phyloP scores from a whole-genome alignment of 768 basidiomycete genomes.

The Trametes meyenii region DNA sequence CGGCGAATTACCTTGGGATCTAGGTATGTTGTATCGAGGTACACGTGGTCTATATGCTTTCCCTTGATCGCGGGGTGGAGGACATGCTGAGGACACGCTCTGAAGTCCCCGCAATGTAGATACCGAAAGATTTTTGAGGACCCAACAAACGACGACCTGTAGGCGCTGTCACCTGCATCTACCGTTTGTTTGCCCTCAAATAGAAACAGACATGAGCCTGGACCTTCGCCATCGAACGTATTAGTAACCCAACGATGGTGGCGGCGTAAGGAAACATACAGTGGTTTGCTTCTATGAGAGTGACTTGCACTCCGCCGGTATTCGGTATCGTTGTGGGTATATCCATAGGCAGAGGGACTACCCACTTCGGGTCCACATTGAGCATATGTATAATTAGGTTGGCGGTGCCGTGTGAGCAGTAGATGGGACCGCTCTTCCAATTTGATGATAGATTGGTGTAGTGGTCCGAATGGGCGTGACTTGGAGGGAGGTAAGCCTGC shows the following conservation, averaged over 20 bases:
- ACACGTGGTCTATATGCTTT: constrained; percentile 83
- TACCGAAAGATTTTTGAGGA: constrained; percentile 77
- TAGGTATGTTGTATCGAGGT: constrained; percentile 96
- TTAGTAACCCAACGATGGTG: neutral
- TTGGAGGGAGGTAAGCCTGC: constrained; percentile 33
- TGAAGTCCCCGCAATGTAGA: constrained; percentile 93
- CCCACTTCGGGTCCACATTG: constrained; percentile 85
- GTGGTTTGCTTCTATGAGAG: constrained; percentile 97
- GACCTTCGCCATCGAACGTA: constrained; percentile 42
- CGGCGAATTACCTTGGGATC: constrained; percentile 64
- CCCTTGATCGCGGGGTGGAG: constrained; percentile 82
- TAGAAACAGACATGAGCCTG: constrained; percentile 91
- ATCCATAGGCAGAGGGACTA: constrained; percentile 85
- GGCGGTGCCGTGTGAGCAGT: constrained; percentile 93
- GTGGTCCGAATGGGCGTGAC: constrained; percentile 97
- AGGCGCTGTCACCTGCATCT: constrained; percentile 82
- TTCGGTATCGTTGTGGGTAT: constrained; percentile 72
- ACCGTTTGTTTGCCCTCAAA: constrained; percentile 92
- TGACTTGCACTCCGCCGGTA: constrained; percentile 85
- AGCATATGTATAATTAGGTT: constrained; percentile 93
- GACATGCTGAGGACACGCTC: constrained; percentile 87
- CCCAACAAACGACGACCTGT: constrained; percentile 72
- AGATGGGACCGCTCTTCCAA: constrained; percentile 93
- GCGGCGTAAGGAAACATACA: constrained; percentile 48
- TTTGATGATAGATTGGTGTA: constrained; percentile 88